Evolutionary conservation across 1,139 yeast species (phyloP).

Genomic region (Taiozyma sp.): DNA sequence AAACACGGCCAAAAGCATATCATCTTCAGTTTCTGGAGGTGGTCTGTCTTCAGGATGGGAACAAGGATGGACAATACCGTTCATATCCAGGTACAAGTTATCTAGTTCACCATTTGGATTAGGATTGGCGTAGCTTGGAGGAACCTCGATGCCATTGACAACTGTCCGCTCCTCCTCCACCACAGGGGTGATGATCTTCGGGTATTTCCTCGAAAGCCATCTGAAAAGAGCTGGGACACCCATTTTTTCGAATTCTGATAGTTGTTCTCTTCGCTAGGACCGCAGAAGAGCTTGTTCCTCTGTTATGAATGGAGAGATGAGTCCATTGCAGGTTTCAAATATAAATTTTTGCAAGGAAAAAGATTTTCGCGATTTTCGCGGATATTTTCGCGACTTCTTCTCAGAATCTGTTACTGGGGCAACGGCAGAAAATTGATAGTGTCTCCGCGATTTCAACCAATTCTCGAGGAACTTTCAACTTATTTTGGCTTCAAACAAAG

Average conservation of each 20-base stretch:
- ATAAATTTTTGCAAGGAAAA: too few relatives aligned
- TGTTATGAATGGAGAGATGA: too few relatives aligned
- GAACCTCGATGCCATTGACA: conserved; percentile 56
- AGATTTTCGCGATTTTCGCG: too few relatives aligned
- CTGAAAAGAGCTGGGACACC: conserved; percentile 97
- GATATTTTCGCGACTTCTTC: too few relatives aligned
- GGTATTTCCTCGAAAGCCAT: conserved; percentile 92
- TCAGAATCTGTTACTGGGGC: too few relatives aligned
- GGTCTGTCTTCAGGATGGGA: conserved; percentile 95
- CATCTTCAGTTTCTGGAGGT: conserved; percentile 91
- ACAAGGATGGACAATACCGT: conserved; percentile 97
- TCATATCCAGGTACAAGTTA: conserved; percentile 90
- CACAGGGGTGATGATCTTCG: conserved; percentile 90
- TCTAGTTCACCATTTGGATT: conserved; percentile 97
- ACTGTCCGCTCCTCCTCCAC: conserved; percentile 62
- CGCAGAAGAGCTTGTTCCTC: too few relatives aligned
- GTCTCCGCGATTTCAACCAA: too few relatives aligned
- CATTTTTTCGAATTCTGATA: conserved; percentile 26
- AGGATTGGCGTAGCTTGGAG: conserved; percentile 65
- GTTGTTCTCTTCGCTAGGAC: too few relatives aligned
- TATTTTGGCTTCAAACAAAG: neutral
- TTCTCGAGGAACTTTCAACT: too few relatives aligned
- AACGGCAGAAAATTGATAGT: too few relatives aligned
- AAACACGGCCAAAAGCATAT: conserved; percentile 89
- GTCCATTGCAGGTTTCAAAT: too few relatives aligned